phyloP scores from a whole-genome alignment of 2,329 filamentous ascomycete genomes.

The Aspergillus persii region DNA sequence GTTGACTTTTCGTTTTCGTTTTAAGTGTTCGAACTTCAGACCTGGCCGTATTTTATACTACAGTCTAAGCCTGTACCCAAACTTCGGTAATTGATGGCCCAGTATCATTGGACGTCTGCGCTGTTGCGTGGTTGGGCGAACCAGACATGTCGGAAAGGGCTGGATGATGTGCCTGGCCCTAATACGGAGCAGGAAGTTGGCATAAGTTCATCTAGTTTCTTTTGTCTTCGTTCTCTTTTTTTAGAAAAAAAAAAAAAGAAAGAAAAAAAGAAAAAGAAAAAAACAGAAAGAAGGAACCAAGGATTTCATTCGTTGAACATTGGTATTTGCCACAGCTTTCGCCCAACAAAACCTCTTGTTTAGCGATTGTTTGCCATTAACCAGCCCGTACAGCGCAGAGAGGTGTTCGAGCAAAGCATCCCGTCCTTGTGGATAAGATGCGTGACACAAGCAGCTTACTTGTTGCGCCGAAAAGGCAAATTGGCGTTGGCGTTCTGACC shows the following conservation, averaged over 20 bases:
- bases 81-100: constrained; percentile 5
- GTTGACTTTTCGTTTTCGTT: neutral
- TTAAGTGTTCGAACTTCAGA: neutral
- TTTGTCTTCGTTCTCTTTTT: no score
- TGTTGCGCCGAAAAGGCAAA: constrained; percentile 1
- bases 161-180: no score
- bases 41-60: neutral
- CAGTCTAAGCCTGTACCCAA: neutral
- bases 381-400: neutral
- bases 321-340: neutral
- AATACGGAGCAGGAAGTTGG: no score
- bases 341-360: neutral
- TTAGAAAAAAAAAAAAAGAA: neutral
- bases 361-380: neutral
- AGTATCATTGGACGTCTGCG: neutral
- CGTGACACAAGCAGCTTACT: constrained; percentile 2
- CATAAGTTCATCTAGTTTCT: neutral
- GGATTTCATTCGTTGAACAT: neutral
- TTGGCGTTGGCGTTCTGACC: constrained; percentile 1
- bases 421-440: neutral
- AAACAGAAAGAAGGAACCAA: neutral
- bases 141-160: neutral
- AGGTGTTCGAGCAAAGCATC: neutral
- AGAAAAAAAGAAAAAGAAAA: neutral
- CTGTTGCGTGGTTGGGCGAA: neutral